Percentiles rank a stretch among this genome's conserved stretches.
Evolutionary conservation across 2,329 filamentous ascomycete genomes (phyloP).

Genomic region (Pseudogymnoascus sp.): DNA sequence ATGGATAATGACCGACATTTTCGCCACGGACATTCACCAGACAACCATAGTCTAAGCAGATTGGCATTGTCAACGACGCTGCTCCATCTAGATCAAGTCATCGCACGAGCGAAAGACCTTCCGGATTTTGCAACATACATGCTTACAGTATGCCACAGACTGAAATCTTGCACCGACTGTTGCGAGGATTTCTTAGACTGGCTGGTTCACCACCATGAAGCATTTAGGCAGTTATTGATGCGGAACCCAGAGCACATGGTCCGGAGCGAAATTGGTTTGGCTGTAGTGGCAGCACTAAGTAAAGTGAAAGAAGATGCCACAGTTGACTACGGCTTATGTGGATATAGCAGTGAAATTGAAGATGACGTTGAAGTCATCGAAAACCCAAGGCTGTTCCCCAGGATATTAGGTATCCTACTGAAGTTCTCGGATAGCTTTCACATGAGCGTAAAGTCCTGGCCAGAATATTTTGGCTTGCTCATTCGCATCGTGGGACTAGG

Average conservation of each 20-base stretch:
- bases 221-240: conserved; percentile 58
- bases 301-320: conserved; percentile 43
- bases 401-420: conserved; percentile 39
- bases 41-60: conserved; percentile 36
- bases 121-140: conserved; percentile 53
- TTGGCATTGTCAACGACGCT: conserved; percentile 47
- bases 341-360: conserved; percentile 18
- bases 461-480: conserved; percentile 67
- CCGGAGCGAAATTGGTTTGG: conserved; percentile 42
- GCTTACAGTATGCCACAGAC: conserved; percentile 41
- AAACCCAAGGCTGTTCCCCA: conserved; percentile 24
- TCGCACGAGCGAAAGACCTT: conserved; percentile 61
- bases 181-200: conserved; percentile 54
- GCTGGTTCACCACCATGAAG: conserved; percentile 45
- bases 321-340: conserved; percentile 36
- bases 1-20: conserved; percentile 48
- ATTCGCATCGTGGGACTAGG: conserved; percentile 58
- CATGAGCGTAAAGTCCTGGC: conserved; percentile 57
- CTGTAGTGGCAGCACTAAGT: conserved; percentile 45
- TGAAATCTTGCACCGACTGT: conserved; percentile 44
- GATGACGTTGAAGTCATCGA: conserved; percentile 25
- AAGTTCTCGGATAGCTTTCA: conserved; percentile 57
- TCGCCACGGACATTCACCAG: conserved; percentile 28
- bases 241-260: conserved; percentile 48
- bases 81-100: conserved; percentile 66